Base-by-base conservation (phyloP, 2,329 filamentous ascomycete species). In the Clathrospora elynae region DNA sequence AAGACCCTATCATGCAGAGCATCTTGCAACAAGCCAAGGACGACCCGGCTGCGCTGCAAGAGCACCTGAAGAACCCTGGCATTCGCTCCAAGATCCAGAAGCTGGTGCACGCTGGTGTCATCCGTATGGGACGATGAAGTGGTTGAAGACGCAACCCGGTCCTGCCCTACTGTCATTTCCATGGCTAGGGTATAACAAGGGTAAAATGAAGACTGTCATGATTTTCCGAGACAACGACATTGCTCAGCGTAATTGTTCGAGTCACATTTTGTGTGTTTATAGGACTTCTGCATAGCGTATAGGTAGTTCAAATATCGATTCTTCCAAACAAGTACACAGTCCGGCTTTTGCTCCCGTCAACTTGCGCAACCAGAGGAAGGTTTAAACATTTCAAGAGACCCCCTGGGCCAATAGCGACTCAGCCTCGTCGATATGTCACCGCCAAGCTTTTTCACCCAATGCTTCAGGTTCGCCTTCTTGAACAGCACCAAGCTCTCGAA, bases 1-100 rank as follows among this genome's bases (percentile, higher is more conserved):
- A 91, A 71, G 93, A 99, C 67, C 93, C 93, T 11, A 86, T 99
- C 67, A 97, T 99, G 92, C 90, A 99, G 75, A 87, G 87, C 56
- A 96, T 96, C 57, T 82, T 97, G 42, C 91, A 97, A 71, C 93
- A 99, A 75, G 93, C 93, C 31, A 95, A 97, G 79, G 84, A 83
- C 41, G 88, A 99, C 64, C 93, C 93, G 12, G 87, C 87, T 34
- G 93, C 93, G 31, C 82, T 99, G 51, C 87, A 95, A 69, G 92
- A 99, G 72, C 95, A 99, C 74, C 96, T 99, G 88, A 88, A 85
- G 78, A 99, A 97, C 77, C 82, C 90, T 0, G 81, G 79, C 45
- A 88, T 99, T 58, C 81, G 85, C 47, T 82, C 82, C 61, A 96
- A 96, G 81, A 87, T 99, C 54, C 90, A 96, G 78, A 96, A 96